Evolutionary conservation across 495 filamentous ascomycete genomes (phyloP).

Genomic region (Amphirosellinia nigrospora): DNA sequence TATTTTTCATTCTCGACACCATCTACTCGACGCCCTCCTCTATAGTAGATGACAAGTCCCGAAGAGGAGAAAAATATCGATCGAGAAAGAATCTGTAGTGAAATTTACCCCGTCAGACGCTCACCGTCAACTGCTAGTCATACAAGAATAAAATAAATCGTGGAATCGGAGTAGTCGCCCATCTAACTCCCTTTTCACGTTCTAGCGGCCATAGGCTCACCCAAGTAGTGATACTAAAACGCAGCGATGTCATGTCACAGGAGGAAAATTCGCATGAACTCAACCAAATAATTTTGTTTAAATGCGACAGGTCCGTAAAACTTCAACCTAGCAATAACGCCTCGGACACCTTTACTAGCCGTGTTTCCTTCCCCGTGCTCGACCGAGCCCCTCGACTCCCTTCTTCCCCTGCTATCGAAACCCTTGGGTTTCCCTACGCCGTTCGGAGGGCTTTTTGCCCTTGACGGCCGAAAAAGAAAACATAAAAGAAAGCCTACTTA

Average conservation of each 20-base stretch:
- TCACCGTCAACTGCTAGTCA: too few relatives aligned
- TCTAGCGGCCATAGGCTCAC: too few relatives aligned
- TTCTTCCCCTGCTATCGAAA: not conserved
- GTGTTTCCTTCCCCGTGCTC: constrained; percentile 12
- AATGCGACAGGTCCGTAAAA: not conserved
- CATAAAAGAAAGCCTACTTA: not conserved
- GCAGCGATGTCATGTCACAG: not conserved
- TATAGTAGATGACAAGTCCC: too few relatives aligned
- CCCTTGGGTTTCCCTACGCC: not conserved
- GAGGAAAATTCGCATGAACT: not conserved
- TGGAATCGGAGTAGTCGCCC: too few relatives aligned
- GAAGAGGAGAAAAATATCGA: too few relatives aligned
- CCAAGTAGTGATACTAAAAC: too few relatives aligned
- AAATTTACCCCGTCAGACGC: too few relatives aligned
- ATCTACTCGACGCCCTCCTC: too few relatives aligned
- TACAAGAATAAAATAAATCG: too few relatives aligned
- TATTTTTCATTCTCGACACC: too few relatives aligned
- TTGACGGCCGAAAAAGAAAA: constrained; percentile 4
- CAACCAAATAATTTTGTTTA: not conserved
- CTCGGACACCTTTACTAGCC: not conserved
- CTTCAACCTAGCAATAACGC: constrained; percentile 4
- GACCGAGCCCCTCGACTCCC: not conserved
- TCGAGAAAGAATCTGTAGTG: too few relatives aligned
- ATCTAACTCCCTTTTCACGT: too few relatives aligned
- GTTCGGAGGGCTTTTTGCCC: not conserved